Conservation (phyloP, 805 yeast genomes). For the Starmerella bombicola region DNA sequence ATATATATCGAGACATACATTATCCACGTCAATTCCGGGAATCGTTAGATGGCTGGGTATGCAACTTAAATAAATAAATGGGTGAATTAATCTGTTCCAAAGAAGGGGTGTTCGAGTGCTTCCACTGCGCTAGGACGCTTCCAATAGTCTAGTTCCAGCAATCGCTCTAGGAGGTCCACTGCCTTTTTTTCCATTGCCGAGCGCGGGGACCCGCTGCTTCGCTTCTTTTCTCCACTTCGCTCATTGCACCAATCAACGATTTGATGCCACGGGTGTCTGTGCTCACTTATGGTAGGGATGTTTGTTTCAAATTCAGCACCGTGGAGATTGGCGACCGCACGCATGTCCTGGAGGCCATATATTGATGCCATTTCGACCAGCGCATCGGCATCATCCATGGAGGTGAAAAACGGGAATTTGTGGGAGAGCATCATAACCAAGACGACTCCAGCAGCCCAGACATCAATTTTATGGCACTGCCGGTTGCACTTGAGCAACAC, state of each 20-base stretch:
- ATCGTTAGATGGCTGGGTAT: too few species aligned
- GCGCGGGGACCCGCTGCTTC: not conserved
- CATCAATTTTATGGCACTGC: constrained; percentile 70
- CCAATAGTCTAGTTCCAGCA: constrained; percentile 58
- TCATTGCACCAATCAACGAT: constrained; percentile 30
- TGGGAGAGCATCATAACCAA: constrained; percentile 63
- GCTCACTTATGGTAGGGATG: constrained; percentile 39
- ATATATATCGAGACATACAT: too few species aligned
- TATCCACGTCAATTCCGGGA: too few species aligned
- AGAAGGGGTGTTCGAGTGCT: constrained; percentile 51
- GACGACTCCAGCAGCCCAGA: constrained; percentile 90
- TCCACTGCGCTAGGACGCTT: constrained; percentile 55
- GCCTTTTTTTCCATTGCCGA: constrained; percentile 22
- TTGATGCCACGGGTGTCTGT: constrained; percentile 32
- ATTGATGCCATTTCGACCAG: constrained; percentile 68
- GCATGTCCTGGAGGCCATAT: constrained; percentile 64
- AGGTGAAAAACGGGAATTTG: constrained; percentile 86
- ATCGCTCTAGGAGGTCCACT: constrained; percentile 33
- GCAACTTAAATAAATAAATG: too few species aligned
- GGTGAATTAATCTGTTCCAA: constrained; percentile 25
- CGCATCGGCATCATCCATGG: constrained; percentile 89
- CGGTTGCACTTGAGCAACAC: constrained; percentile 75
- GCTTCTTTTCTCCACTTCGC: constrained; percentile 2
- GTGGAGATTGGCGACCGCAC: constrained; percentile 68
- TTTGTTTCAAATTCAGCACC: constrained; percentile 75